Percentiles rank a stretch among this genome's conserved stretches.
Evolutionary conservation across 2,329 filamentous ascomycete genomes (phyloP).

Genomic region (Monosporascus sp.): DNA sequence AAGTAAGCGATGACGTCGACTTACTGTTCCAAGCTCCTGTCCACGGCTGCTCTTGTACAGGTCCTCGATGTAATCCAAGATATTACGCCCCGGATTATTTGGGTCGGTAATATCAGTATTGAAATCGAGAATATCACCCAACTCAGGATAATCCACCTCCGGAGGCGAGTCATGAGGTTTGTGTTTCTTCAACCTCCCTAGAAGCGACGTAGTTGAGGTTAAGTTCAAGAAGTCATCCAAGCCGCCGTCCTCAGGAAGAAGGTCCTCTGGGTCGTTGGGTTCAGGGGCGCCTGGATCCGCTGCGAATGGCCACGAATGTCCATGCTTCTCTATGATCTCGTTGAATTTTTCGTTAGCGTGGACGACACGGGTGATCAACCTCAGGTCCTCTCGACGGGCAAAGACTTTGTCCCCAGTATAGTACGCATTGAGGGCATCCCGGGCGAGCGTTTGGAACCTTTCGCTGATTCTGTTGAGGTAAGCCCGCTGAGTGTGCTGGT

Average conservation of each 20-base stretch:
- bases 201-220: neutral
- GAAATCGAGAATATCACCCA: slow-evolving; percentile 22
- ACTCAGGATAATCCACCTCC: slow-evolving; percentile 9
- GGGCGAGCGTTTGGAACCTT: slow-evolving; percentile 17
- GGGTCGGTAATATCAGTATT: slow-evolving; percentile 13
- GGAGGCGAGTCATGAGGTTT: neutral
- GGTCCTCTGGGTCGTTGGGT: neutral
- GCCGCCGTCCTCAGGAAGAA: neutral
- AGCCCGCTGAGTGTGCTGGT: slow-evolving; percentile 17
- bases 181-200: neutral
- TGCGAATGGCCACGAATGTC: slow-evolving; percentile 22
- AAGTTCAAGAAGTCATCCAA: neutral
- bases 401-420: slow-evolving; percentile 17
- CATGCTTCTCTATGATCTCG: slow-evolving; percentile 15
- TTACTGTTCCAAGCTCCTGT: slow-evolving; percentile 37
- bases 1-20: neutral
- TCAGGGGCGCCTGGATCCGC: neutral
- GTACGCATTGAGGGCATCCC: slow-evolving; percentile 19
- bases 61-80: slow-evolving; percentile 38
- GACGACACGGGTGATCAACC: slow-evolving; percentile 24
- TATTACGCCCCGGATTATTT: slow-evolving; percentile 16
- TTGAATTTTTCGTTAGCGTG: slow-evolving; percentile 18
- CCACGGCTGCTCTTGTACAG: slow-evolving; percentile 34
- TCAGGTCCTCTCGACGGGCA: slow-evolving; percentile 13
- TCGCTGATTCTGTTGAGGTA: slow-evolving; percentile 24